phyloP scores from a whole-genome alignment of 164 flowering plant species.

The Nymphaea colorata region DNA sequence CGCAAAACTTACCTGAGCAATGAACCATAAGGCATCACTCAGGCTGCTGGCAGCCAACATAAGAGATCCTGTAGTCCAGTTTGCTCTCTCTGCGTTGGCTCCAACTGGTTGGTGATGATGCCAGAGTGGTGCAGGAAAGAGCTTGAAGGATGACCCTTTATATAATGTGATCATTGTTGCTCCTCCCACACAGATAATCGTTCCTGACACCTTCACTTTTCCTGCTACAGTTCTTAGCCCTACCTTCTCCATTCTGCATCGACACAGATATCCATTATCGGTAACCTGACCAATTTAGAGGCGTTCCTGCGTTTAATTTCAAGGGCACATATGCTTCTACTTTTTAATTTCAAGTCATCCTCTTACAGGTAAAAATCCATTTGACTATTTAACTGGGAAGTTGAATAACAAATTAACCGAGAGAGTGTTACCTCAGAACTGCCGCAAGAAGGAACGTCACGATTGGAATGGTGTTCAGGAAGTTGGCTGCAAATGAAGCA shows the following conservation, averaged over 20 bases:
- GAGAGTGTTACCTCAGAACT: neutral
- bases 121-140: neutral
- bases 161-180: slow-evolving; percentile 1
- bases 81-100: neutral
- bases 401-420: neutral
- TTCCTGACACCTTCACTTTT: slow-evolving; percentile 2
- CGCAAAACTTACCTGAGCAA: slow-evolving; percentile 2
- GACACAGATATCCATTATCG: neutral
- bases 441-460: slow-evolving; percentile 2
- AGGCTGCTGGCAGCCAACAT: slow-evolving; percentile 2
- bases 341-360: neutral
- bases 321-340: neutral
- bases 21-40: slow-evolving; percentile 4
- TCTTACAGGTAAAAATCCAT: neutral
- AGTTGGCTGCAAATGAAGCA: slow-evolving; percentile 4
- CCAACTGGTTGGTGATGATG: neutral
- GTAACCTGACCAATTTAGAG: neutral
- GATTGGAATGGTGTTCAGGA: slow-evolving; percentile 4
- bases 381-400: too few relatives aligned
- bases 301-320: neutral
- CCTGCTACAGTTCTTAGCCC: neutral
- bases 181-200: slow-evolving; percentile 5
- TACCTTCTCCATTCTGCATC: slow-evolving; percentile 8
- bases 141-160: slow-evolving; percentile 3
- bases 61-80: neutral